Base-by-base conservation (phyloP, 805 yeast genomes). In the Pichia scutulata region DNA sequence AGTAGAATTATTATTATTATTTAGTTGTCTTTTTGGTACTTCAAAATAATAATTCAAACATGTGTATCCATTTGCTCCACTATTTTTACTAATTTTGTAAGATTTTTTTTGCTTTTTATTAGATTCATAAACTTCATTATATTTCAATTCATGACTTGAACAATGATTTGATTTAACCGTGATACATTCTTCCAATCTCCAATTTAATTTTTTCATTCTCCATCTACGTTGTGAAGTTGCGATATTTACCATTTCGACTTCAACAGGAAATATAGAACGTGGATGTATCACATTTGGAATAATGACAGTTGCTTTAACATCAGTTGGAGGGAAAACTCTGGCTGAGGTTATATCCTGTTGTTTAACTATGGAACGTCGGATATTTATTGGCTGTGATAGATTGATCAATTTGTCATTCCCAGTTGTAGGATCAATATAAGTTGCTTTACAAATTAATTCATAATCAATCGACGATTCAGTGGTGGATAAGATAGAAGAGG, bases 291-390 rank as follows among this genome's bases (percentile, higher is more conserved):
- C 96, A 55, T 86, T 86, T 2, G 99, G 99, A 46, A 93, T 71
- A 16, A 83, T 85, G 9, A 95, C 93, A 25, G 85, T 80, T 7
- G 96, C 95, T 3, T 89, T 83, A 37, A 93, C 83, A 41, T 85
- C 86, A 0, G 98, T 92, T 8, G 99, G 98, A 1, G 99, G 99
- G 67, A 93, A 93, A 1, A 93, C 87, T 53, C 99, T 77, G 39
- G 89, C 69, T 1, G 96, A 87, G 61, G 86, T 88, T 58, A 89
- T 75, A 63, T 90, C 97, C 2, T 87, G 86, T 7, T 93, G 92
- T 43, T 88, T 72, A 23, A 87, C 65, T 28, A 92, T 79, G 51
- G 95, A 84, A 59, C 99, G 76, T 43, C 85, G 75, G 2, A 93
- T 73, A 56, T 83, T 76, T 9, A 93, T 64, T 0, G 96, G 95